Evolutionary conservation across 164 flowering plant species (phyloP), one percentile per base, ranked within the genome.

Genomic region (Piper longum): DNA sequence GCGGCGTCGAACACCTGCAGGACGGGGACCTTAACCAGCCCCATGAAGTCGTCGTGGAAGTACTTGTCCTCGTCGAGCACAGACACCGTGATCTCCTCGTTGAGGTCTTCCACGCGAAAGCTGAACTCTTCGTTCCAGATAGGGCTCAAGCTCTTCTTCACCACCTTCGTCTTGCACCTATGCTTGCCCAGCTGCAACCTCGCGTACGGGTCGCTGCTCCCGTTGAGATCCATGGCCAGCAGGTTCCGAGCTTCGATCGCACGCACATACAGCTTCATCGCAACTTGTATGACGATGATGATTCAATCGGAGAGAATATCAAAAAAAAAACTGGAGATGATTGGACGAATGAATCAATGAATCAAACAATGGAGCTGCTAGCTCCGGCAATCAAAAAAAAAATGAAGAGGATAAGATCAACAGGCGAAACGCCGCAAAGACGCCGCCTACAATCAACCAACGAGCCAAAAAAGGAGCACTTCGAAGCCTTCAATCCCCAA

Each of bases 41-140:
- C 96, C 16, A 92, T 79, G 66, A 89, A 85, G 68, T 92, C 96
- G 72, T 89, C 88, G 60, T 80, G 85, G 70, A 87, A 86, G 76
- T 80, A 92, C 82, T 81, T 87, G 63, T 92, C 98, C 64, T 89
- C 98, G 73, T 86, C 95, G 66, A 86, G 60, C 18, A 92, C 96
- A 71, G 76, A 80, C 43, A 92, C 58, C 3, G 75, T 60, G 41
- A 92, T 84, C 69, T 83, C 88, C 40, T 86, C 96, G 3, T 78
- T 79, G 66, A 92, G 77, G 71, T 89, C 98, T 16, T 88, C 98
- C 5, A 92, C 98, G 68, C 71, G 64, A 69, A 89, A 89, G 67
- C 76, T 63, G 65, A 86, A 89, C 8, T 85, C 96, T 65, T 92
- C 96, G 12, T 78, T 78, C 98, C 96, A 92, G 12, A 71, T 70